These are phyloP conservation scores for Fusarium veterinarium DNA, from an alignment of 2,329 filamentous ascomycete genomes.

Conservation along the genomic window DNA sequence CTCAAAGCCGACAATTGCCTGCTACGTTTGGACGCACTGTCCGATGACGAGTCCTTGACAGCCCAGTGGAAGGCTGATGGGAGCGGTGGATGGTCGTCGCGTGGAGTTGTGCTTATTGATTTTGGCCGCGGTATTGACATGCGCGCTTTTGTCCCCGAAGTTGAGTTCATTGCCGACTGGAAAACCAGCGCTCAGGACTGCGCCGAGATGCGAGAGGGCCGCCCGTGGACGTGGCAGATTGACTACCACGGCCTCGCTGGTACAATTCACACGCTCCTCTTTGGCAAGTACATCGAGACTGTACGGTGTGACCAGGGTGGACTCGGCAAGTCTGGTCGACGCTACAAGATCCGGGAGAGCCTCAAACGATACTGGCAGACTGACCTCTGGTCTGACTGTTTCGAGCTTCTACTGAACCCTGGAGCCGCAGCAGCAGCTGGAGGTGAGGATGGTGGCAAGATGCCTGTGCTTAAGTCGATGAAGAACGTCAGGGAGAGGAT, in stretches of 20 bases:
- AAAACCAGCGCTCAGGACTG: slow-evolving; percentile 89
- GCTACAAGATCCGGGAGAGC: slow-evolving; percentile 82
- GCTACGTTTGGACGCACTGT: slow-evolving; percentile 75
- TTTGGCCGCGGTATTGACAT: slow-evolving; percentile 96
- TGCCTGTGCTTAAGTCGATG: slow-evolving; percentile 82
- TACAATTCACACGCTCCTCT: slow-evolving; percentile 87
- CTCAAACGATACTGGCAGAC: slow-evolving; percentile 98
- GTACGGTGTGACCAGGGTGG: slow-evolving; percentile 65
- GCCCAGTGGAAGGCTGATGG: slow-evolving; percentile 79
- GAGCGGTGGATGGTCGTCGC: slow-evolving; percentile 78
- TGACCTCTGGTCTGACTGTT: slow-evolving; percentile 86
- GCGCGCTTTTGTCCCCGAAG: slow-evolving; percentile 79
- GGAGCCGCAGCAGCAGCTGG: slow-evolving; percentile 71
- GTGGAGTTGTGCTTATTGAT: slow-evolving; percentile 90
- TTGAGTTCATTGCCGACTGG: slow-evolving; percentile 94
- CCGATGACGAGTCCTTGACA: slow-evolving; percentile 60
- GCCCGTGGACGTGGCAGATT: slow-evolving; percentile 97
- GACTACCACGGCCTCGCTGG: slow-evolving; percentile 95
- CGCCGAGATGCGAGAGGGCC: slow-evolving; percentile 91
- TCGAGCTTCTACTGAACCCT: slow-evolving; percentile 89
- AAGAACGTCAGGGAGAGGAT: slow-evolving; percentile 77
- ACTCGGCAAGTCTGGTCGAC: slow-evolving; percentile 70
- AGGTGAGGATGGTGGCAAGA: slow-evolving; percentile 70
- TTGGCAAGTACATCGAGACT: slow-evolving; percentile 95
- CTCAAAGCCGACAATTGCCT: slow-evolving; percentile 97